Base-by-base conservation (phyloP, 1,284 basidiomycete genomes). In the Exobasidium cylindrosporum region DNA sequence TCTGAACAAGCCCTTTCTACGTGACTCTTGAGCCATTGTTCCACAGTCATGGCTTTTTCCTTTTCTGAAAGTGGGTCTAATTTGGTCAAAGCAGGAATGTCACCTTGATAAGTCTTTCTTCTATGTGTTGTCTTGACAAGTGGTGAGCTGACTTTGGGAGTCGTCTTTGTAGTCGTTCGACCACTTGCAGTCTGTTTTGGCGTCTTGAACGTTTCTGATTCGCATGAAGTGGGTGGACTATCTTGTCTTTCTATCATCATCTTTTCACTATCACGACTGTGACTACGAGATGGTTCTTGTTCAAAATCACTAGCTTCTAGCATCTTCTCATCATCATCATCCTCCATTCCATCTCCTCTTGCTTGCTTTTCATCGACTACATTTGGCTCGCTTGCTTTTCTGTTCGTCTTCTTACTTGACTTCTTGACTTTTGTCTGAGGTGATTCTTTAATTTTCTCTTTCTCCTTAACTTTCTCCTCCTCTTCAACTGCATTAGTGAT, bases 21-120 rank as follows among this genome's bases (percentile, higher is more conserved):
- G 46, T 72, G 62, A 26, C 45, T 32, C 53, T 68, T 60, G 24
- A 72, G 32, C 68, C 68, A 72, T 21, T 61, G 55, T n/a, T 65
- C 70, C 17, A 72, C 32, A 24, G 70, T 67, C 63, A 65, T 62
- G 0, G 23, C 21, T n/a, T 64, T 44, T 57, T 70, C 57, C 32
- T 53, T 7, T 1, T 60, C 64, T 45, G 58, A 50, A 11, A 72
- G 29, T 10, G 10, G 40, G 2, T 57, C 40, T 29, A 72, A 44
- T 28, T 64, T 26, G n/a, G 3, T n/a, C 21, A 44, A 47, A 47
- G 56, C 21, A 40, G 35, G 35, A 10, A 40, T 40, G 35, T 40
- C 35, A 17, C 35, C 35, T 40, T 40, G 7, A 7, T 40, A 17
- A 17, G 7, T 40, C 7, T 7, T 10, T 17, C 10, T 40, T 7